Evolutionary conservation across 2,329 filamentous ascomycete species (phyloP), one percentile per base, ranked within the genome.

Genomic region (Rhinocladiella similis): DNA sequence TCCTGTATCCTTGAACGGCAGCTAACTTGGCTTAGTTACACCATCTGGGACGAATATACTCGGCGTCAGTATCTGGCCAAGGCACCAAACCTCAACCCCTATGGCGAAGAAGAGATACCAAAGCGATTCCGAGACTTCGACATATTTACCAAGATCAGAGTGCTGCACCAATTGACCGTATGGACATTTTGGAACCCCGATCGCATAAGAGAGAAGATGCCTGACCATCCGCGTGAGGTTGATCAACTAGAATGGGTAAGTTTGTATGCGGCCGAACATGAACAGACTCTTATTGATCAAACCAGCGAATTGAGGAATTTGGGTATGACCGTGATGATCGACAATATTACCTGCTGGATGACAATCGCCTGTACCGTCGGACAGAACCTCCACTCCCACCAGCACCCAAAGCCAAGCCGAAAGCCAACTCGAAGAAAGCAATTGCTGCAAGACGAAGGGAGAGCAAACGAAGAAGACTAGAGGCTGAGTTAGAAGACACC

Each of bases 31-130:
- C 49, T 47, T 65, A 97, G 92, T 1, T 83, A 80, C 50, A 91
- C 95, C 3, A 87, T 94, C 47, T 96, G 97, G 66, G 91, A 97
- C 69, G 91, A 97, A 68, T 96, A 97, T 70, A 88, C 91, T 33
- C 86, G 91, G 65, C 88, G 91, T 57, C 92, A 97, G 72, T 99
- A 91, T 71, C 75, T 88, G 51, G 82, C 86, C n/a, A 96, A 91
- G 74, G 86, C 88, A 1, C 88, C 91, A 2, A 72, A 83, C 10
- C 82, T 82, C 53, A 97, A 97, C 68, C 93, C 93, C 0, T 97
- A 96, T 67, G 93, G 93, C 46, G 80, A 83, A 20, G 88, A 86
- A 2, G 90, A 94, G 65, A 75, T 79, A 4, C 86, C 90, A 1
- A 80, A 79, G 33, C 88, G 82, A 51, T 99, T 99, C 69, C 77